phyloP scores from a whole-genome alignment of 805 yeast genomes.

The Metschnikowia peoriensis region DNA sequence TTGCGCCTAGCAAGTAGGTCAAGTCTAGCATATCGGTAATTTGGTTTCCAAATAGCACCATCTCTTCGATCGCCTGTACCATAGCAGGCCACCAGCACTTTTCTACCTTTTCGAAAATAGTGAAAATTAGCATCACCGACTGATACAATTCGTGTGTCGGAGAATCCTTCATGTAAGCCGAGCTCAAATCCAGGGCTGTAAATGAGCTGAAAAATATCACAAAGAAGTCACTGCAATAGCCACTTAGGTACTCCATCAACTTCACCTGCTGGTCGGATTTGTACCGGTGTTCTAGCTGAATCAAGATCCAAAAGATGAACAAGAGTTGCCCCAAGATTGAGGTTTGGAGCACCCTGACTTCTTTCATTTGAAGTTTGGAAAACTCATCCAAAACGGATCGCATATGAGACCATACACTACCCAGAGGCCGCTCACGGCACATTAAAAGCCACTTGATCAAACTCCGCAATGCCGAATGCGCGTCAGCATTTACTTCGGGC shows the following conservation, averaged over 20 bases:
- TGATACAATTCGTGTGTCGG: slow-evolving; percentile 9
- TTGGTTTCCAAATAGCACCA: slow-evolving; percentile 8
- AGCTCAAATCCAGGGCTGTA: slow-evolving; percentile 15
- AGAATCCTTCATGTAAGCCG: slow-evolving; percentile 2
- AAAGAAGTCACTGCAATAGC: slow-evolving; percentile 20
- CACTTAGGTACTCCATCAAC: not conserved
- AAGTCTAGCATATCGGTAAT: slow-evolving; percentile 18
- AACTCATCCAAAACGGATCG: slow-evolving; percentile 14
- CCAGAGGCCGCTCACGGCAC: slow-evolving; percentile 26
- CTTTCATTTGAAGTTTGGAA: slow-evolving; percentile 17
- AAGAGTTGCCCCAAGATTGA: slow-evolving; percentile 15
- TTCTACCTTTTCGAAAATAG: slow-evolving; percentile 14
- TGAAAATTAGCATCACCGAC: slow-evolving; percentile 22
- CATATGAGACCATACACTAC: slow-evolving; percentile 18
- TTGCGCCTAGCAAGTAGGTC: slow-evolving; percentile 17
- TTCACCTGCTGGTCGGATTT: not conserved
- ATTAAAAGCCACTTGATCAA: slow-evolving; percentile 34
- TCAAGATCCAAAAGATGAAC: slow-evolving; percentile 11
- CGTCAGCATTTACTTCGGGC: slow-evolving; percentile 9
- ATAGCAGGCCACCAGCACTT: slow-evolving; percentile 30
- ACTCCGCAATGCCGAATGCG: slow-evolving; percentile 20
- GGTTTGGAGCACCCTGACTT: slow-evolving; percentile 12
- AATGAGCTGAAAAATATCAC: slow-evolving; percentile 19
- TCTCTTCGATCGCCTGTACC: slow-evolving; percentile 18
- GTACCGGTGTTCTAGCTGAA: slow-evolving; percentile 7